A percentile compares a stretch with the other conserved stretches of the same genome.
These are phyloP conservation scores for Thoreauomyces humboldtii DNA, from an alignment of 192 early-diverging fungal genomes.

Conservation along the genomic window DNA sequence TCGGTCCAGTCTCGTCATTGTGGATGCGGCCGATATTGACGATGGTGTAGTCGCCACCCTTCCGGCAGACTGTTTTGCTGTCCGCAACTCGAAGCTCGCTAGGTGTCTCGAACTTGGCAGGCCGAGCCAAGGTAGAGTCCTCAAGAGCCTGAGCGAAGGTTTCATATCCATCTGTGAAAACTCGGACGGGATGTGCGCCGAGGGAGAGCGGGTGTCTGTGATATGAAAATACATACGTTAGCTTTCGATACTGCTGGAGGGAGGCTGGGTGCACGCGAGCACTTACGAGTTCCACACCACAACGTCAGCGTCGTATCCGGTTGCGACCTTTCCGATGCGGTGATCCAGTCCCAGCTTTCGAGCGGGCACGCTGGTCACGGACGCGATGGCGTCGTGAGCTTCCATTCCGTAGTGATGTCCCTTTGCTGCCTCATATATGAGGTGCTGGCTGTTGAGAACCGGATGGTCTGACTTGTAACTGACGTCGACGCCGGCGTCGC, in stretches of 20 bases:
- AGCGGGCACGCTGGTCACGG: conserved; percentile 73
- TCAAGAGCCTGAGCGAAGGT: conserved; percentile 33
- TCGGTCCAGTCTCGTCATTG: conserved; percentile 26
- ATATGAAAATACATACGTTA: no score
- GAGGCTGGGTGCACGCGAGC: neutral
- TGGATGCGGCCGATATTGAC: conserved; percentile 45
- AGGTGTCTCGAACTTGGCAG: no score
- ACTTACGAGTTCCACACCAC: conserved; percentile 65
- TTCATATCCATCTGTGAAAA: conserved; percentile 69
- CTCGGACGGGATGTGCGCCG: conserved; percentile 71
- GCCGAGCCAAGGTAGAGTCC: no score
- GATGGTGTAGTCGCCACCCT: conserved; percentile 24
- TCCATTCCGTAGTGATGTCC: conserved; percentile 69
- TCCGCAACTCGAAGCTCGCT: no score
- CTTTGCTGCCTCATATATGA: conserved; percentile 77
- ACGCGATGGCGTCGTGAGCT: conserved; percentile 51
- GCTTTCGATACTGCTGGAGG: neutral
- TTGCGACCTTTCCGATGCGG: conserved; percentile 61
- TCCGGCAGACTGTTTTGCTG: no score
- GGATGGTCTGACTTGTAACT: conserved; percentile 80
- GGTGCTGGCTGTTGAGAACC: conserved; percentile 66
- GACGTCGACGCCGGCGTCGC: conserved; percentile 68
- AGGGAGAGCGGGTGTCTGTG: conserved; percentile 57
- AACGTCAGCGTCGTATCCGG: conserved; percentile 77
- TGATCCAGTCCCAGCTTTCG: conserved; percentile 62